These are phyloP conservation scores for Amauroascus niger DNA, from an alignment of 2,329 filamentous ascomycete genomes.

Conservation along the genomic window DNA sequence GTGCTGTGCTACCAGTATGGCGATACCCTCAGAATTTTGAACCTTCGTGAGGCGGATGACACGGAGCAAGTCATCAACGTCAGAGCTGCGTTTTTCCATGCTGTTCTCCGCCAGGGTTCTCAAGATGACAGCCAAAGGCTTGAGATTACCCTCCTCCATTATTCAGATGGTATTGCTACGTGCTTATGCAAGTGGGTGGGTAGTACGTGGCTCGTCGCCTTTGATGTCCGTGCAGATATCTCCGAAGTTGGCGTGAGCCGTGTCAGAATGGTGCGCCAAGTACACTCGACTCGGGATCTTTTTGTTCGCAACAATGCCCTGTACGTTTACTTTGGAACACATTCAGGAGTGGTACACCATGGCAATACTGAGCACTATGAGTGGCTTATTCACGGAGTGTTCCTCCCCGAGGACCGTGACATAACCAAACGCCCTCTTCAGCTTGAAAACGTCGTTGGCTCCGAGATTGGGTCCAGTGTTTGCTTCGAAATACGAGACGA, in stretches of 20 bases:
- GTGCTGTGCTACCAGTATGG: constrained; percentile 54
- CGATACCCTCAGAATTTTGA: constrained; percentile 48
- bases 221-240: constrained; percentile 32
- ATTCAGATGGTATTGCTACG: constrained; percentile 48
- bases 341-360: constrained; percentile 45
- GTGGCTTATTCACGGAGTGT: constrained; percentile 53
- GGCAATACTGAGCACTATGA: constrained; percentile 42
- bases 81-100: constrained; percentile 12
- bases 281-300: constrained; percentile 46
- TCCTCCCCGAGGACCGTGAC: constrained; percentile 38
- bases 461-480: constrained; percentile 56
- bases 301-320: constrained; percentile 57
- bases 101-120: not conserved
- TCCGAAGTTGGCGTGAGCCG: constrained; percentile 22
- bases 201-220: constrained; percentile 46
- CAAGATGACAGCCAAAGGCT: constrained; percentile 28
- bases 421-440: constrained; percentile 39
- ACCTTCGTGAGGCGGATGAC: constrained; percentile 44
- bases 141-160: constrained; percentile 48
- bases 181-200: constrained; percentile 40
- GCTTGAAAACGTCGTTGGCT: constrained; percentile 51
- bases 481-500: constrained; percentile 60
- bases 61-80: constrained; percentile 51
- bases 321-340: constrained; percentile 58
- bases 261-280: constrained; percentile 35